These are phyloP conservation scores for Telopea speciosissima DNA, from an alignment of 177 flowering plant genomes.

Conservation along the genomic window DNA sequence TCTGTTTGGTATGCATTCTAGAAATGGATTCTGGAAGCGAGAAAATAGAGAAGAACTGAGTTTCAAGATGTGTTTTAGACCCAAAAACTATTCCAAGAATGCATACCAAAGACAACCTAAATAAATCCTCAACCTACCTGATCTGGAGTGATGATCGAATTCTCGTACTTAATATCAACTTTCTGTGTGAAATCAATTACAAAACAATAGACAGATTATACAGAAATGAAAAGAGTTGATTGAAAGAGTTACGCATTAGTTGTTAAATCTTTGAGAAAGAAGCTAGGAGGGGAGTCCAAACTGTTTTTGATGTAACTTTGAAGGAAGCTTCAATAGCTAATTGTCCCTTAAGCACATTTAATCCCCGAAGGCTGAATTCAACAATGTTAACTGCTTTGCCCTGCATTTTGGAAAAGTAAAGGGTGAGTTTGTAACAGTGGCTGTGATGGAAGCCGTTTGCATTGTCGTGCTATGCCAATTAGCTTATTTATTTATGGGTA, in stretches of 20 bases:
- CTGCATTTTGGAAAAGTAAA: slow-evolving; percentile 38
- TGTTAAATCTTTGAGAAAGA: neutral
- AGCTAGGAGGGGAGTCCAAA: slow-evolving; percentile 6
- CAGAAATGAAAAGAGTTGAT: neutral
- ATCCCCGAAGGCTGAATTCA: slow-evolving; percentile 27
- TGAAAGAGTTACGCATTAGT: too few relatives aligned
- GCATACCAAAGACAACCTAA: too few relatives aligned
- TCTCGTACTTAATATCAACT: slow-evolving; percentile 58
- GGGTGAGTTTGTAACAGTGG: too few relatives aligned
- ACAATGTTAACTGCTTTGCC: slow-evolving; percentile 58
- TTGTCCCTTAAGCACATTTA: slow-evolving; percentile 29
- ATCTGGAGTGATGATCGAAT: slow-evolving; percentile 68
- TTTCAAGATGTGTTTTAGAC: too few relatives aligned
- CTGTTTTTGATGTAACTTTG: slow-evolving; percentile 28
- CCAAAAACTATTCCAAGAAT: too few relatives aligned
- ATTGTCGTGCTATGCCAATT: too few relatives aligned
- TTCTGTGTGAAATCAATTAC: slow-evolving; percentile 47
- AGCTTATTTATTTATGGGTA: too few relatives aligned
- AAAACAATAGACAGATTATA: neutral
- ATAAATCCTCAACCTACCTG: slow-evolving; percentile 39
- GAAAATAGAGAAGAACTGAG: too few relatives aligned
- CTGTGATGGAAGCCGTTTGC: too few relatives aligned
- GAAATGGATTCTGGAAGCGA: too few relatives aligned
- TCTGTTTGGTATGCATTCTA: too few relatives aligned
- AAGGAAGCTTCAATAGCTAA: slow-evolving; percentile 26